Evolutionary conservation across 306 rosid genomes (phyloP).

Genomic region (Inga leiocalycina): DNA sequence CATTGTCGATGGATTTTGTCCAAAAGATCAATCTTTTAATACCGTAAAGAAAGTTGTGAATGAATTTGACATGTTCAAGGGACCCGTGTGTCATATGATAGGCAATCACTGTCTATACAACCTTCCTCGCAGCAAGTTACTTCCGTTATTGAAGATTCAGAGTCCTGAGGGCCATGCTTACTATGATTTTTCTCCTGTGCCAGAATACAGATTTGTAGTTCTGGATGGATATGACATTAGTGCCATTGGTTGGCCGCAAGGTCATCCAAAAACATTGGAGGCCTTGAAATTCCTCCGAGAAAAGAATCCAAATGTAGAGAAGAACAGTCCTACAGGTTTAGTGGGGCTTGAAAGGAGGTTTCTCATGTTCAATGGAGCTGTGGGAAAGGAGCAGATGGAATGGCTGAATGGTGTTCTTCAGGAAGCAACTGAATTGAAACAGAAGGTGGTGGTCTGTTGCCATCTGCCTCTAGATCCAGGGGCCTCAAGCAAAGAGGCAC

Average conservation of each 20-base stretch:
- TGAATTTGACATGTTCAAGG: constrained; percentile 64
- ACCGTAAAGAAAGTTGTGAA: constrained; percentile 59
- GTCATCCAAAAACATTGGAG: constrained; percentile 62
- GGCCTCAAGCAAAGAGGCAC: constrained; percentile 62
- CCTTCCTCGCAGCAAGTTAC: constrained; percentile 75
- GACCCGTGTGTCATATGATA: constrained; percentile 77
- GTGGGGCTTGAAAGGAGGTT: constrained; percentile 78
- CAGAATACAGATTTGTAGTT: constrained; percentile 70
- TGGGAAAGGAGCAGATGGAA: constrained; percentile 83
- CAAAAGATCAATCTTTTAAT: constrained; percentile 64
- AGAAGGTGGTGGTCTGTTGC: constrained; percentile 78
- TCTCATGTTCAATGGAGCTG: constrained; percentile 89
- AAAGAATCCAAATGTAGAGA: constrained; percentile 79
- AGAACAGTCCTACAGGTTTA: constrained; percentile 80
- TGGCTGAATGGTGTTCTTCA: constrained; percentile 70
- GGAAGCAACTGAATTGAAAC: constrained; percentile 69
- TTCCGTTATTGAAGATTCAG: constrained; percentile 71
- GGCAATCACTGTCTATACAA: constrained; percentile 98
- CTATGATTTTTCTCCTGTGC: constrained; percentile 78
- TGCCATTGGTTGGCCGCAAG: constrained; percentile 90
- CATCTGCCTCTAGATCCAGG: constrained; percentile 79
- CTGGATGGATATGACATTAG: constrained; percentile 90
- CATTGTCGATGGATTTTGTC: constrained; percentile 91
- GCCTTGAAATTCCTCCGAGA: constrained; percentile 65
- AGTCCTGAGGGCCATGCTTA: constrained; percentile 56